These are phyloP conservation scores for Pisolithus albus DNA, from an alignment of 768 basidiomycete genomes.

Conservation along the genomic window DNA sequence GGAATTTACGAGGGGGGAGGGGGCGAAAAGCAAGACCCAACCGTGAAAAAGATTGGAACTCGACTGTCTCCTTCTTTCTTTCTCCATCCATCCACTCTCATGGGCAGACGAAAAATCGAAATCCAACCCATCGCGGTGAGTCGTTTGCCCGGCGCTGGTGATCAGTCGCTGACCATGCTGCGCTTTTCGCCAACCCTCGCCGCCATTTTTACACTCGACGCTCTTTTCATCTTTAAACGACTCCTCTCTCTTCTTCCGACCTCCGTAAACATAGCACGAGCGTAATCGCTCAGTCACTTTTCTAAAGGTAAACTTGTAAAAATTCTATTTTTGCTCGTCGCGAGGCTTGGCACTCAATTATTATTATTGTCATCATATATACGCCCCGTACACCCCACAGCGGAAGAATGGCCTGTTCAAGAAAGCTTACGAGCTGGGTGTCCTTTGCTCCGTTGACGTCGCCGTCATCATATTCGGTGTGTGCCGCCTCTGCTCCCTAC, in stretches of 20 bases:
- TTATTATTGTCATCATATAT: slow-evolving; percentile 30
- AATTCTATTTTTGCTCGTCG: slow-evolving; percentile 53
- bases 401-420: slow-evolving; percentile 89
- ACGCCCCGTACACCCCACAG: slow-evolving; percentile 34
- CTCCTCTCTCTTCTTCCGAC: slow-evolving; percentile 20
- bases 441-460: slow-evolving; percentile 82
- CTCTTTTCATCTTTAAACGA: slow-evolving; percentile 24
- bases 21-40: slow-evolving; percentile 10
- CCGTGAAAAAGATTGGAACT: slow-evolving; percentile 27
- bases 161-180: slow-evolving; percentile 8
- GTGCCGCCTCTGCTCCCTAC: slow-evolving; percentile 20
- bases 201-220: slow-evolving; percentile 25
- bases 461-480: slow-evolving; percentile 81
- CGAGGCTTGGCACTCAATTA: slow-evolving; percentile 31
- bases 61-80: slow-evolving; percentile 16
- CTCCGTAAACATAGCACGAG: slow-evolving; percentile 68
- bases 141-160: slow-evolving; percentile 8
- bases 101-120: slow-evolving; percentile 78
- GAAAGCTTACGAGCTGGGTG: slow-evolving; percentile 87
- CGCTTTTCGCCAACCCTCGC: slow-evolving; percentile 4
- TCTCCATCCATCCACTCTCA: slow-evolving; percentile 19
- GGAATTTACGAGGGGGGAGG: slow-evolving; percentile 31
- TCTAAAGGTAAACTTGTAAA: slow-evolving; percentile 61
- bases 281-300: slow-evolving; percentile 88
- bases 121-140: slow-evolving; percentile 74